Base-by-base conservation (phyloP, 345 rosid species). In the Melaleuca quinquenervia region DNA sequence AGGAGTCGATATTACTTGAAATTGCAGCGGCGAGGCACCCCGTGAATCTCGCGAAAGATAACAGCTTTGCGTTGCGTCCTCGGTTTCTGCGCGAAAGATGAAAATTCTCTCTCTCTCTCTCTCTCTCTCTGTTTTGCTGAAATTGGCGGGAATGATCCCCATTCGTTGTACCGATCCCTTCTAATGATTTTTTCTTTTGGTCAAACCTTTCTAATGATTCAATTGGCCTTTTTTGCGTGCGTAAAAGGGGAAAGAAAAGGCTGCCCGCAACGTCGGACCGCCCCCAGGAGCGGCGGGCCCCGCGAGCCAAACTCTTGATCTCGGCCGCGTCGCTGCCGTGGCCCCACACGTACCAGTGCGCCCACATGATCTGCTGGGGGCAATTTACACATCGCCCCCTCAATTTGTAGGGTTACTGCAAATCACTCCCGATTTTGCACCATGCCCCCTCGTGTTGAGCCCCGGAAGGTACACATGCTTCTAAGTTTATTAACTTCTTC, bases 131-230 rank as follows among this genome's bases (percentile, higher is more conserved):
- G n/a, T 12, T 32, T 60, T 48, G 82, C 70, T 85, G 15, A 9
- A 13, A 27, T 48, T 87, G 91, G 90, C 89, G 90, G 88, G 91
- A 88, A 87, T 26, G 36, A 51, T 74, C 75, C 26, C 56, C 2
- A n/a, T 70, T 51, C 27, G 86, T 54, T 51, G 78, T 5, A 82
- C 89, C 84, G 58, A 84, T 88, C 86, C 50, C 41, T 41, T 41
- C n/a, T n/a, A n/a, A n/a, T n/a, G n/a, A n/a, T n/a, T n/a, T n/a
- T n/a, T n/a, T n/a, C n/a, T n/a, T n/a, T n/a, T n/a, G n/a, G n/a
- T n/a, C n/a, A n/a, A n/a, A 0, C 70, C 6, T 8, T 26, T 29
- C 29, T 29, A 29, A 64, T 16, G 15, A 64, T 64, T 64, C 6
- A 64, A 29, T 15, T 0, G 6, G 44, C 76, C 7, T 14, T 29